These are phyloP conservation scores for Phialophora expanda DNA, from an alignment of 2,329 filamentous ascomycete genomes.

Conservation along the genomic window DNA sequence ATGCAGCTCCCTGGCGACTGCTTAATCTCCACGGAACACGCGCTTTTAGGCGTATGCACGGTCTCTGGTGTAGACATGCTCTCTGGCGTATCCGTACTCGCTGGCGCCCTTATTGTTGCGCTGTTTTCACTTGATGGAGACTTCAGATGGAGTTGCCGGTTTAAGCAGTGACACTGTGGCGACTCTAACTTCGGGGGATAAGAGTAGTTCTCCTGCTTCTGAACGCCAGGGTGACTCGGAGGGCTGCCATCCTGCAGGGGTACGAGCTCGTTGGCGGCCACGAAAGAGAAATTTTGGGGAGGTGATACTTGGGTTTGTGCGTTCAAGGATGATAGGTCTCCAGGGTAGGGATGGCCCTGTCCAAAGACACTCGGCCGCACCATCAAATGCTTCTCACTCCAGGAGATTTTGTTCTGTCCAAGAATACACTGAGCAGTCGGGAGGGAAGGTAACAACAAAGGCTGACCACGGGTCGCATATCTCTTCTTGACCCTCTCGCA, in stretches of 20 bases:
- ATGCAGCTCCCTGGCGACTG: background rate
- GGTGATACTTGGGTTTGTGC: background rate
- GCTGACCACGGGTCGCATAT: slow-evolving; percentile 2
- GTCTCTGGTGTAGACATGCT: background rate
- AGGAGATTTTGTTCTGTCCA: slow-evolving; percentile 6
- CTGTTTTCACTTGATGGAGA: background rate
- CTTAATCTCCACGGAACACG: background rate
- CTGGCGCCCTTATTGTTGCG: background rate
- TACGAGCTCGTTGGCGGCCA: background rate
- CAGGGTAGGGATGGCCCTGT: background rate
- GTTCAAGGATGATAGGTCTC: background rate
- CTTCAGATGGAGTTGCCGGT: background rate
- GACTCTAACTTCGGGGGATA: background rate
- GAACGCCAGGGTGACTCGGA: background rate
- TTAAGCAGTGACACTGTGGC: background rate
- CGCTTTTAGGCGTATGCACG: background rate
- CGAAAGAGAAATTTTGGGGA: background rate
- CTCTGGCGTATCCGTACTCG: background rate
- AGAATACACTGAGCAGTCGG: slow-evolving; percentile 19
- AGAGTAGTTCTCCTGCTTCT: background rate
- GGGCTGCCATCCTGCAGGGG: background rate
- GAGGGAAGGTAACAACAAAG: slow-evolving; percentile 12
- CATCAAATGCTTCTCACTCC: background rate
- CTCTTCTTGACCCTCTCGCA: slow-evolving; percentile 31
- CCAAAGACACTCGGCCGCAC: background rate